Percentiles rank a stretch among this genome's conserved stretches.
These are phyloP conservation scores for Talaromyces sp. DNA, from an alignment of 2,329 filamentous ascomycete species.

Conservation along the genomic window DNA sequence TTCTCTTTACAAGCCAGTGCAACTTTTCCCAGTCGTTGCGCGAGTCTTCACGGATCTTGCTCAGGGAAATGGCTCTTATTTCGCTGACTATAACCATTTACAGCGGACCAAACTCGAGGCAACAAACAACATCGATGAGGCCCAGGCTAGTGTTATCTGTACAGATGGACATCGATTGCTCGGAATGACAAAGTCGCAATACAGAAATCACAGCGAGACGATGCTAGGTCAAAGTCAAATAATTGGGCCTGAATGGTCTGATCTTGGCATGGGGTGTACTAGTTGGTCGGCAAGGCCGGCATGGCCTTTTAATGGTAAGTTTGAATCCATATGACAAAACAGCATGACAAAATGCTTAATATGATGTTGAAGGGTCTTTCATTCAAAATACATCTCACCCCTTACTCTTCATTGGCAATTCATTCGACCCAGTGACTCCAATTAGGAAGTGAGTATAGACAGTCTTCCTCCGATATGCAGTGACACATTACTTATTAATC, in stretches of 20 bases:
- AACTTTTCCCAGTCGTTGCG: not conserved
- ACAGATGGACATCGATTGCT: not conserved
- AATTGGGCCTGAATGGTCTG: not conserved
- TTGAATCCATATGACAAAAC: no score
- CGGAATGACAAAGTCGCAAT: not conserved
- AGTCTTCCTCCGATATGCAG: not conserved
- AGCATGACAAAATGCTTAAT: not conserved
- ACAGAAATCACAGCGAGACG: not conserved
- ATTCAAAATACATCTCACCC: conserved; percentile 1
- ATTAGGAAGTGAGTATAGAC: not conserved
- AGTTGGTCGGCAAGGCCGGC: not conserved
- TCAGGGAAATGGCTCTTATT: not conserved
- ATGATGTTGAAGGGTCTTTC: conserved; percentile 1
- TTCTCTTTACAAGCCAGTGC: not conserved
- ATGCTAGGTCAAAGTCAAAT: not conserved
- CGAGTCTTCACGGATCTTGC: not conserved
- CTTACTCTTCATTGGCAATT: conserved; percentile 3
- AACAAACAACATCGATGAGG: not conserved
- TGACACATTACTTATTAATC: not conserved
- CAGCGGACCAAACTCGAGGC: not conserved
- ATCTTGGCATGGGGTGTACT: not conserved
- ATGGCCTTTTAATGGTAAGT: not conserved
- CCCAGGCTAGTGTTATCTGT: not conserved
- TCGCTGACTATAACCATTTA: not conserved
- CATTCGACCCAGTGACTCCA: not conserved